Evolutionary conservation across 441 rosid genomes (phyloP).

Genomic region (Bruguiera hainesii): DNA sequence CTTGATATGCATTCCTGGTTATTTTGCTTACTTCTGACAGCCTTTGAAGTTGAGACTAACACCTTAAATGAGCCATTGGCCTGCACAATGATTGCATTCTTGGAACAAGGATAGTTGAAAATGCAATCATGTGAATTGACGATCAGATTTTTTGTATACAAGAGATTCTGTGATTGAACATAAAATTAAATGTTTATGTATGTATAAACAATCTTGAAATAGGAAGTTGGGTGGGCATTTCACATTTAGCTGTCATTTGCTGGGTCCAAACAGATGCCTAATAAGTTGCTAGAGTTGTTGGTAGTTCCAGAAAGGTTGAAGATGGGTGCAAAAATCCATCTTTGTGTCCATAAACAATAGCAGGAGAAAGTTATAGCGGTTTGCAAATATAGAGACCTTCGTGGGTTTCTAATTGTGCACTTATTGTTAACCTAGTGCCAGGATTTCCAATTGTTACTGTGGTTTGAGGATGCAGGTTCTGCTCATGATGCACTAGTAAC

Average conservation of each 20-base stretch:
- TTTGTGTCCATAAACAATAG: not conserved
- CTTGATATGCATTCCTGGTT: conserved; percentile 4
- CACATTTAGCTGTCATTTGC: too few species aligned
- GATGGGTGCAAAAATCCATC: not conserved
- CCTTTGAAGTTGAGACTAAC: not conserved
- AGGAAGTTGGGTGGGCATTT: too few species aligned
- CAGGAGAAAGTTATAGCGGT: not conserved
- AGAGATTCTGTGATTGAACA: too few species aligned
- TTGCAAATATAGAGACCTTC: not conserved
- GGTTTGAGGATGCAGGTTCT: not conserved
- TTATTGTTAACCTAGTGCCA: not conserved
- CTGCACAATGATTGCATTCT: not conserved
- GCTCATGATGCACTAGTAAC: not conserved
- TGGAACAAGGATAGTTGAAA: not conserved
- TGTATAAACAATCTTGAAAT: too few species aligned
- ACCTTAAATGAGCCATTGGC: not conserved
- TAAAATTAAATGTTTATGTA: too few species aligned
- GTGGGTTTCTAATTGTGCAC: not conserved
- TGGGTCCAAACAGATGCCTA: too few species aligned
- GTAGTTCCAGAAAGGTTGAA: too few species aligned
- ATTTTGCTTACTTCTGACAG: not conserved
- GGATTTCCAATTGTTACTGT: not conserved
- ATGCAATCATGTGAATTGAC: not conserved
- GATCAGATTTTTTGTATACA: too few species aligned
- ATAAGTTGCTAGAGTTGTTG: too few species aligned